Evolutionary conservation across 352 stramenopile species (phyloP), one percentile per base, ranked within the genome.

Genomic region (Globisporangium viniferum): DNA sequence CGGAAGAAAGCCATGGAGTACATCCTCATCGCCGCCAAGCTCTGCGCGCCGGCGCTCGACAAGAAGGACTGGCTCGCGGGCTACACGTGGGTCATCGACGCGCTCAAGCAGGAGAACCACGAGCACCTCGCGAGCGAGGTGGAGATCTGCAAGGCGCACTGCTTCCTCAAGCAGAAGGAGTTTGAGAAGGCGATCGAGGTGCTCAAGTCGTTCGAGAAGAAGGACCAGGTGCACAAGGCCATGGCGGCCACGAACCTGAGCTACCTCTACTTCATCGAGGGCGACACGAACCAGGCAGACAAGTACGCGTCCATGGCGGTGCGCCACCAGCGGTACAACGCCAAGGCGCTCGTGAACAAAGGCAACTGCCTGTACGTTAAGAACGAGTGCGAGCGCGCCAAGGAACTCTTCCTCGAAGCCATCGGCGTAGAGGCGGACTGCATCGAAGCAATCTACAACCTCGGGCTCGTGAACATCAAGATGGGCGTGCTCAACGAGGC

Each of bases 341-440:
- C 95, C 49, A 98, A 98, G 66, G 97, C 96, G 35, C 84, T 99
- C 10, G 97, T 99, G 18, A 99, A 99, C 82, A 99, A 98, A 70
- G 97, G 92, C 48, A 99, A 99, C 75, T 99, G 97, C 67, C 76
- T 98, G 20, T 98, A 97, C 74, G 81, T 97, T 9, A 90, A 94
- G 69, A 92, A 95, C 59, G 93, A 99, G 65, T 97, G 93, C 66
- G 87, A 93, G 66, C 81, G 88, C 24, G 96, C 97, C 12, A 98
- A 98, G 65, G 91, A 99, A 71, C 73, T 99, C 14, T 99, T 98
- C 65, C 81, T 99, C 15, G 97, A 99, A 72, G 96, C 95, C 8
- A 95, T 95, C 18, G 87, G 87, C 29, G 93, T 99, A 24, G 93
- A 99, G 81, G 92, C 92, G 12, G 92, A 98, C 77, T 98, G 93